phyloP scores from a whole-genome alignment of 257 asterid genomes.

The Paulownia fortunei region DNA sequence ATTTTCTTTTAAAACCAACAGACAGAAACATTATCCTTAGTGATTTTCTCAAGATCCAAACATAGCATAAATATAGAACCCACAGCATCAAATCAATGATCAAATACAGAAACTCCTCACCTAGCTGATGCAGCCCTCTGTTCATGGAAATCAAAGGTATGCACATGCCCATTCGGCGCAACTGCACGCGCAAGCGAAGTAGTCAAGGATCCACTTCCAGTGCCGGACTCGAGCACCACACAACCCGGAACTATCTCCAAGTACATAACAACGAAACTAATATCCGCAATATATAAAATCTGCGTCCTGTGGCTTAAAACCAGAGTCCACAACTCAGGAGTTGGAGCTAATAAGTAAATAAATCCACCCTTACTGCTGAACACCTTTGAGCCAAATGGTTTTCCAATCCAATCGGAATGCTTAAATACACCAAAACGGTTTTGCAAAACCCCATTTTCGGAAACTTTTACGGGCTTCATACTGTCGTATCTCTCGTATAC shows the following conservation, averaged over 20 bases:
- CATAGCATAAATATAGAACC: neutral
- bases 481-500: conserved; percentile 80
- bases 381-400: conserved; percentile 85
- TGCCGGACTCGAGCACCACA: conserved; percentile 93
- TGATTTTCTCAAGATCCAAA: neutral
- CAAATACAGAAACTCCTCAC: conserved; percentile 42
- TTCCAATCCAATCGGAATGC: conserved; percentile 94
- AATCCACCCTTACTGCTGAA: conserved; percentile 82
- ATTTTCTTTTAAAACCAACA: neutral
- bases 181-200: conserved; percentile 93
- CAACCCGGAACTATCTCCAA: conserved; percentile 93
- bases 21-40: neutral
- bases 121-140: conserved; percentile 93
- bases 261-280: conserved; percentile 86
- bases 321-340: conserved; percentile 95
- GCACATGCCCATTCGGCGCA: conserved; percentile 83
- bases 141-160: conserved; percentile 96
- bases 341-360: conserved; percentile 86
- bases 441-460: conserved; percentile 66
- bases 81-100: conserved; percentile 13
- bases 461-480: conserved; percentile 82
- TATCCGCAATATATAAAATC: conserved; percentile 91
- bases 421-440: conserved; percentile 89
- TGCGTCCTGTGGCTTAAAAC: conserved; percentile 98
- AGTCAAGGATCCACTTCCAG: conserved; percentile 94